Evolutionary conservation across 2,329 filamentous ascomycete genomes (phyloP), one percentile per base, ranked within the genome.

Genomic region (Trichophyton verrucosum): DNA sequence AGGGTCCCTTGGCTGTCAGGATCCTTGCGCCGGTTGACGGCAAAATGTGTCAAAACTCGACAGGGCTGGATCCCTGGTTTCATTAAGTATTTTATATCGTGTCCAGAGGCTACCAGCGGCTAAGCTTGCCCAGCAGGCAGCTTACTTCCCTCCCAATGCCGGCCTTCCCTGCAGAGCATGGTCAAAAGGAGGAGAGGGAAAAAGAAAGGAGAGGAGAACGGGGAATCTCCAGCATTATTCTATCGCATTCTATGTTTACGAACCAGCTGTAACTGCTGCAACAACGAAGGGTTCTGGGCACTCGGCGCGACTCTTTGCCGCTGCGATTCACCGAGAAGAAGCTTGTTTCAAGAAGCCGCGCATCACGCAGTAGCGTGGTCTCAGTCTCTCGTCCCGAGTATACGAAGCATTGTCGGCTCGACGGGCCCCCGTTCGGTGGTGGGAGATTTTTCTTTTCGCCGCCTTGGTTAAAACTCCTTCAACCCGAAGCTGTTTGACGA

Each of bases 261-360:
- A 30, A 33, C 49, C 49, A 53, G 49, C n/a, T 33, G 49, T 22
- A 11, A 27, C 9, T 5, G 3, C 49, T 30, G 22, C 22, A 22
- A 51, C 6, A 47, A 47, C n/a, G 3, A 47, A 11, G 17, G 22
- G 17, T 20, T 53, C 49, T 53, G 15, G 49, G 49, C 49, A 33
- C 49, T 53, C 49, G 49, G 49, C 49, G 49, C 24, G 27, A 53
- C 17, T 11, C 20, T 17, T 53, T 53, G 49, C 24, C 49, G 49
- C 49, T 24, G 22, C 49, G 49, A 53, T 30, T 53, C 49, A 53
- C 49, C 49, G 49, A 53, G 49, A 33, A 53, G 49, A 53, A 53
- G 49, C 49, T 53, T 53, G 22, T 53, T 53, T 30, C 49, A 53
- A 53, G 49, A 53, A 53, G 49, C 49, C 49, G 49, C 49, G n/a